Base-by-base conservation (phyloP, 2,329 filamentous ascomycete species). In the Penicillium palitans region DNA sequence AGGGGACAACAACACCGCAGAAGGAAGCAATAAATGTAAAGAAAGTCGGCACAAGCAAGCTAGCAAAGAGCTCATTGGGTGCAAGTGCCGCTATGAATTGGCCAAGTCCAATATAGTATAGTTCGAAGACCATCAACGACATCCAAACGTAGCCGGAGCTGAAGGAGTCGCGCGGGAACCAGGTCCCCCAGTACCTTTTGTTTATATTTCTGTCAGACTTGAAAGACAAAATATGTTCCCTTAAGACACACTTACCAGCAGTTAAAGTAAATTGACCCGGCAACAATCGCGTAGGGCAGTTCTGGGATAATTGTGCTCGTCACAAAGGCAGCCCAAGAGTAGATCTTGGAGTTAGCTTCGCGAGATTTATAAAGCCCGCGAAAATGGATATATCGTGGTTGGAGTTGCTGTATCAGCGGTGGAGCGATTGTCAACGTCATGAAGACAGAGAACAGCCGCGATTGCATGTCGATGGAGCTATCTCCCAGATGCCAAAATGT, bases 341-440 rank as follows among this genome's bases (percentile, higher is more conserved):
- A 95, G 27, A 91, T 91, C 72, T 91, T 91, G 17, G 88, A 85
- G n/a, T 84, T 90, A 49, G 86, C 83, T 72, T 95, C 90, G 6
- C 90, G 83, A 2, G 83, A 85, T 70, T 88, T 78, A 75, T 90
- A 95, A 27, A 93, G 80, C 33, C 83, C 80, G 4, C 89, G 82
- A 45, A 85, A 83, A 58, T 83, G 78, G 52, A 91, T 77, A 70
- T 89, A 92, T 6, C 84, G 83, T 0, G 90, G 90, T 68, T 93
- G 88, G 0, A 93, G 79, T 66, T 93, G 89, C 66, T 92, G 88
- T 58, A 93, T 90, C 0, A 93, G 78, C 0, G 88, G 87, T 0
- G 89, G 89, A 1, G 84, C 83, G 62, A 95, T 90, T 7, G 87
- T 90, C 4, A 93, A 79, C 0, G 88, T 89, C 82, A 91, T 87